These are phyloP conservation scores for Fusarium vanettenii DNA, from an alignment of 2,329 filamentous ascomycete genomes.

Conservation along the genomic window DNA sequence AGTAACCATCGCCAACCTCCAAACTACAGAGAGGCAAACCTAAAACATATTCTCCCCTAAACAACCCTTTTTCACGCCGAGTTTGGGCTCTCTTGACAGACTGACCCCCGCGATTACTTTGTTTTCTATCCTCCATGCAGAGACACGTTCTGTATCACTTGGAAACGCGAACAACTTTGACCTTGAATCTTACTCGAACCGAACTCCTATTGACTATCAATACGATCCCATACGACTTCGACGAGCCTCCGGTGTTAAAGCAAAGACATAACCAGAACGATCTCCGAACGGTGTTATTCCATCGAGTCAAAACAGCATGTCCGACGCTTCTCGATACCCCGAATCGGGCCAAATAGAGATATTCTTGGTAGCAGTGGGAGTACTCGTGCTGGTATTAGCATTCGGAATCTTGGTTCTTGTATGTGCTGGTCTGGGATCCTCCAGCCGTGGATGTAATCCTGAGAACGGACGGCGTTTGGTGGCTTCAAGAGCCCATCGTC, in stretches of 20 bases:
- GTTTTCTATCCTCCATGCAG: constrained; percentile 4
- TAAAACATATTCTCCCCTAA: constrained; percentile 1
- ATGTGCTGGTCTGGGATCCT: constrained; percentile 38
- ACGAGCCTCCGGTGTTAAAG: neutral
- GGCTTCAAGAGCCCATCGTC: constrained; percentile 29
- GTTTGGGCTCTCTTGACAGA: neutral
- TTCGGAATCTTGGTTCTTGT: constrained; percentile 48
- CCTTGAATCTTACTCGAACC: neutral
- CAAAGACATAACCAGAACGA: constrained; percentile 4
- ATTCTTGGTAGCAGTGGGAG: constrained; percentile 47
- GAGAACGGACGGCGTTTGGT: constrained; percentile 32
- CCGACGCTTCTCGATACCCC: constrained; percentile 35
- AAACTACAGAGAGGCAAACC: neutral
- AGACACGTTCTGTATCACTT: constrained; percentile 20
- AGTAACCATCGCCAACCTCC: neutral
- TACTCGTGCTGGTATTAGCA: constrained; percentile 48
- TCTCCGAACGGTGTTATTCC: neutral
- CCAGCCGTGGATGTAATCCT: constrained; percentile 15
- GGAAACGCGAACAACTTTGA: neutral
- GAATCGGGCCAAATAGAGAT: constrained; percentile 50
- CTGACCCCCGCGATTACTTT: neutral
- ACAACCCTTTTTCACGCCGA: neutral
- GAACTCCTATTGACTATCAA: neutral
- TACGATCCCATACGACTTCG: neutral
- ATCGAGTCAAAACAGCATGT: constrained; percentile 32